These are phyloP conservation scores for Microcos paniculata DNA, from an alignment of 345 rosid species.

Conservation along the genomic window DNA sequence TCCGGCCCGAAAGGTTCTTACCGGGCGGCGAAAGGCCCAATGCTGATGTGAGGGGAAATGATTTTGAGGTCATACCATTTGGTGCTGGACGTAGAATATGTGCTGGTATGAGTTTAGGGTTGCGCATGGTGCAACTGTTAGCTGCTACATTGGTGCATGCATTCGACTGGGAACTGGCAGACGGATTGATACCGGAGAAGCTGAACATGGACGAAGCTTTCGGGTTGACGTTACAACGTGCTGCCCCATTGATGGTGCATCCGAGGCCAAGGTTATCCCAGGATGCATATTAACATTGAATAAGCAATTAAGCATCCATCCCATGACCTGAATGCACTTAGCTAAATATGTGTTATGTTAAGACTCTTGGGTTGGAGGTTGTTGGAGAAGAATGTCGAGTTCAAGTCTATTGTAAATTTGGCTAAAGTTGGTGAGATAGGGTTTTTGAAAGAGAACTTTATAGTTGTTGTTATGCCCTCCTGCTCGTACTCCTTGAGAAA, in stretches of 20 bases:
- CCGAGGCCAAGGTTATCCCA: conserved; percentile 53
- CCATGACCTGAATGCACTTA: no score
- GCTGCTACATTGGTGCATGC: conserved; percentile 68
- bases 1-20: conserved; percentile 69
- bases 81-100: conserved; percentile 90
- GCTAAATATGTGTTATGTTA: no score
- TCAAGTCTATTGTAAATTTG: no score
- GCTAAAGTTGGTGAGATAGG: no score
- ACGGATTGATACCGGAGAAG: conserved; percentile 46
- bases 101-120: conserved; percentile 73
- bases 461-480: no score
- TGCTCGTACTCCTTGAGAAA: no score
- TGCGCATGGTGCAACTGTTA: conserved; percentile 63
- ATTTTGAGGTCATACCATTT: conserved; percentile 77
- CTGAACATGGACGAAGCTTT: conserved; percentile 77
- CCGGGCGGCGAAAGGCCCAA: conserved; percentile 63
- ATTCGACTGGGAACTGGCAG: conserved; percentile 68
- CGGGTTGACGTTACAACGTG: conserved; percentile 71
- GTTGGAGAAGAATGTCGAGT: no score
- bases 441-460: no score
- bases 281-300: conserved; percentile 28
- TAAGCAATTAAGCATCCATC: neutral
- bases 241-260: conserved; percentile 56
- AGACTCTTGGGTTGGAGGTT: no score
- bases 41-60: conserved; percentile 66